phyloP scores from a whole-genome alignment of 768 basidiomycete species.

The Hericium coralloides region DNA sequence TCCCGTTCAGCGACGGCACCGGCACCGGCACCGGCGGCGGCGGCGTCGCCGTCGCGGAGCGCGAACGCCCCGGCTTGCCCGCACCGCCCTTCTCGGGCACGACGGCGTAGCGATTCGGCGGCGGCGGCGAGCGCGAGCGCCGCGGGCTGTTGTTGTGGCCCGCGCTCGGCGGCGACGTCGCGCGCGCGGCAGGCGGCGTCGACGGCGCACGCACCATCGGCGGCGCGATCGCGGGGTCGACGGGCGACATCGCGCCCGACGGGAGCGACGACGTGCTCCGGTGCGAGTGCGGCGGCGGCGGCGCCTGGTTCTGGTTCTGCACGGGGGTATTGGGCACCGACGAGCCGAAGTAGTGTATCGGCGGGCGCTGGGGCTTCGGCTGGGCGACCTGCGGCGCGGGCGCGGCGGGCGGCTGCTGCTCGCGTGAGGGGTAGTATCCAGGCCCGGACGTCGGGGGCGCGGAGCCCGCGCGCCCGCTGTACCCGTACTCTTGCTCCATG shows the following conservation, averaged over 20 bases:
- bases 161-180: constrained; percentile 43
- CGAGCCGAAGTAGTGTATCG: constrained; percentile 1
- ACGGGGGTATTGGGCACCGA: constrained; percentile 9
- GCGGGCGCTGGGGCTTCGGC: constrained; percentile 32
- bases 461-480: constrained; percentile 5
- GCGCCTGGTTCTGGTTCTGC: constrained; percentile 3
- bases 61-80: constrained; percentile 51
- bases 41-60: constrained; percentile 55
- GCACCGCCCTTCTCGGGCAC: constrained; percentile 2
- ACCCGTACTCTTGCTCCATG: constrained; percentile 81
- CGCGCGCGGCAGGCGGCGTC: constrained; percentile 32
- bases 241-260: constrained; percentile 38
- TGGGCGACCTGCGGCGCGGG: constrained; percentile 14
- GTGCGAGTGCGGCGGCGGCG: constrained; percentile 17
- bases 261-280: constrained; percentile 26
- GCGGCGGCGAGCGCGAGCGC: constrained; percentile 12
- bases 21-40: constrained; percentile 20
- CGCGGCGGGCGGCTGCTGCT: not conserved
- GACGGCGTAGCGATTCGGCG: not conserved
- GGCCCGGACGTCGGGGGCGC: not conserved
- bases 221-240: constrained; percentile 20
- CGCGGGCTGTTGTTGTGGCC: not conserved
- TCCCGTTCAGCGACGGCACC: constrained; percentile 35
- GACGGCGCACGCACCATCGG: constrained; percentile 21
- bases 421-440: not conserved